Conservation (phyloP, 352 stramenopile species). For the Phytophthora sp. region DNA sequence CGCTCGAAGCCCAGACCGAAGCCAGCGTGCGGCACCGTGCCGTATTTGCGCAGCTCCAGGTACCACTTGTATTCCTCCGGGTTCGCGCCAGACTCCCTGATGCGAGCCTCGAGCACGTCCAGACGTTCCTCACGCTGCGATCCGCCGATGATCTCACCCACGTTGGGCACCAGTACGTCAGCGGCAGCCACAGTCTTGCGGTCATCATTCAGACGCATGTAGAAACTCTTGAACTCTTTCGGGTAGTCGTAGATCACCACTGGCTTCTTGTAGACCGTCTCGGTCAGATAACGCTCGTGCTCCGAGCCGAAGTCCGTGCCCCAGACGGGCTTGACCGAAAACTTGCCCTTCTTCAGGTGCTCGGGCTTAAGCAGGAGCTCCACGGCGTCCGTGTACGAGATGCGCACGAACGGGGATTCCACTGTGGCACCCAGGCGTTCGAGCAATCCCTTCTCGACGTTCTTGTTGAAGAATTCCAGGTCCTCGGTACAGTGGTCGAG, state of each 20-base stretch:
- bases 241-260: conserved; percentile 99
- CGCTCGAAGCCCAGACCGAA: conserved; percentile 99
- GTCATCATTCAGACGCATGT: conserved; percentile 99
- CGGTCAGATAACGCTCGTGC: conserved; percentile 96
- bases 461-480: conserved; percentile 95
- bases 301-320: conserved; percentile 97
- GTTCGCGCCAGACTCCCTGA: conserved; percentile 75
- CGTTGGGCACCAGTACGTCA: conserved; percentile 97
- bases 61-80: conserved; percentile 97
- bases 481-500: conserved; percentile 93
- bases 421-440: conserved; percentile 62
- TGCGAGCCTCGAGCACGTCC: conserved; percentile 86
- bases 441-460: conserved; percentile 89
- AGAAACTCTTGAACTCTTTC: conserved; percentile 99
- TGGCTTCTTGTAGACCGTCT: conserved; percentile 87
- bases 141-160: conserved; percentile 98
- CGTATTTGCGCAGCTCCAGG: conserved; percentile 94
- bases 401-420: conserved; percentile 65
- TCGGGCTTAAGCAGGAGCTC: conserved; percentile 87
- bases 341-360: conserved; percentile 88
- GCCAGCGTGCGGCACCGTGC: conserved; percentile 96
- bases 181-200: conserved; percentile 97
- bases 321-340: conserved; percentile 91
- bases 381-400: conserved; percentile 97
- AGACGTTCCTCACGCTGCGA: conserved; percentile 96